phyloP scores from a whole-genome alignment of 768 basidiomycete genomes.

The Naganishia kalamii region DNA sequence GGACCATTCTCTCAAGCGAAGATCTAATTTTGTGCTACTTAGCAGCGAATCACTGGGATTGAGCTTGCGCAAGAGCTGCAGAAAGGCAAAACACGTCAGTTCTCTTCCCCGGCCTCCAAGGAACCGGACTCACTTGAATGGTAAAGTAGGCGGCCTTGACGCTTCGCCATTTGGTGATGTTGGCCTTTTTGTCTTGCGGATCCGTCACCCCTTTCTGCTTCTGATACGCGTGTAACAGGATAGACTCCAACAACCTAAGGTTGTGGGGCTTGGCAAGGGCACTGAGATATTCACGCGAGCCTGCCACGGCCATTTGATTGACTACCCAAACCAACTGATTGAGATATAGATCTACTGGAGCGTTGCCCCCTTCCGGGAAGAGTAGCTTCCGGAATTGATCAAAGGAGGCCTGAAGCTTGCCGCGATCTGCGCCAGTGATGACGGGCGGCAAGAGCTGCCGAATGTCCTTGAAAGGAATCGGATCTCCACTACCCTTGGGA shows the following conservation, averaged over 20 bases:
- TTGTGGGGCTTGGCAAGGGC: background rate
- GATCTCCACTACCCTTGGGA: background rate
- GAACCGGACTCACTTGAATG: background rate
- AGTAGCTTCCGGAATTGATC: background rate
- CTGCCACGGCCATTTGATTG: background rate
- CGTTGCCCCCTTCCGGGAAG: background rate
- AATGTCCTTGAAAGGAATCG: constrained; percentile 1
- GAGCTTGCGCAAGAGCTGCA: constrained; percentile 4
- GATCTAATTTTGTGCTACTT: background rate
- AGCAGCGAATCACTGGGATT: background rate
- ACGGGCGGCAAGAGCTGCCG: background rate
- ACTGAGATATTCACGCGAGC: background rate
- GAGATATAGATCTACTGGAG: background rate
- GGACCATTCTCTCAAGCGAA: background rate
- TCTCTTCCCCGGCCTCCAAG: no score
- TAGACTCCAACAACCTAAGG: background rate
- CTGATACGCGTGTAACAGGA: background rate
- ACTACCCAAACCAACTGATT: background rate
- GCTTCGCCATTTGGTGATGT: background rate
- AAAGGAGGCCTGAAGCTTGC: background rate
- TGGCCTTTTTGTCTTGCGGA: background rate
- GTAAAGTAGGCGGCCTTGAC: background rate
- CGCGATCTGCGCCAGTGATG: background rate
- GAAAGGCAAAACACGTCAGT: background rate
- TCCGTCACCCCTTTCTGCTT: background rate